Percentiles rank a stretch among this genome's conserved stretches.
Evolutionary conservation across 192 early-diverging fungal species (phyloP).

Genomic region (Phycomyces nitens): DNA sequence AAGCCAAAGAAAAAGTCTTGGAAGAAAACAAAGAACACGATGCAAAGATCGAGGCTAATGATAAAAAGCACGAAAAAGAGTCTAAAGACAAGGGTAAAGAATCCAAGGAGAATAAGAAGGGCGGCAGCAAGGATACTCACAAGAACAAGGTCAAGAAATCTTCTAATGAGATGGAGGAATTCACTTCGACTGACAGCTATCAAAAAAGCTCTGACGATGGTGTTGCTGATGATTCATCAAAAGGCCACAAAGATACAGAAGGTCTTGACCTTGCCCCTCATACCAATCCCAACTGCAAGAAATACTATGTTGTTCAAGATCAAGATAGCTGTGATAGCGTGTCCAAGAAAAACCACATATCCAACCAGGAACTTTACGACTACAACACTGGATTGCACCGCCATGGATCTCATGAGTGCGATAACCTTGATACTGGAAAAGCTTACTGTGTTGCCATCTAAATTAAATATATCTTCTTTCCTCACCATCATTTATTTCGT

Average conservation of each 20-base stretch:
- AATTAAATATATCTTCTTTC: not conserved
- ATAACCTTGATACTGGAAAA: constrained; percentile 33
- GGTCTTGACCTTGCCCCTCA: constrained; percentile 15
- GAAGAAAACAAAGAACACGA: too few relatives aligned
- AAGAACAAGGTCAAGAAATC: constrained; percentile 13
- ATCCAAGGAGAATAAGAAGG: too few relatives aligned
- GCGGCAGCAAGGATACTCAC: not conserved
- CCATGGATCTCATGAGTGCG: constrained; percentile 22
- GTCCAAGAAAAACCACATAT: constrained; percentile 14
- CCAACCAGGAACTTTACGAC: constrained; percentile 16
- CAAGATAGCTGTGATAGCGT: constrained; percentile 18
- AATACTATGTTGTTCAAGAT: constrained; percentile 13
- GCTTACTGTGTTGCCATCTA: constrained; percentile 27
- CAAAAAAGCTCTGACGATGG: not conserved
- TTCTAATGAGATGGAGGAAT: not conserved
- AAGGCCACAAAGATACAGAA: not conserved
- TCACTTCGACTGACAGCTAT: too few relatives aligned
- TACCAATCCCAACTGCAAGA: constrained; percentile 26
- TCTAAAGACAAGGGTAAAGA: too few relatives aligned
- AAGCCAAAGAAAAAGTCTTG: too few relatives aligned
- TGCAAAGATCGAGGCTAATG: too few relatives aligned
- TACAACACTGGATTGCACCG: constrained; percentile 31
- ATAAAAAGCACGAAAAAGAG: too few relatives aligned
- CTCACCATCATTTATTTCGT: too few relatives aligned
- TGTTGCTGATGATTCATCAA: constrained; percentile 7